Evolutionary conservation across 2,329 filamentous ascomycete genomes (phyloP), one percentile per base, ranked within the genome.

Genomic region (Nothomitra cinnamomea): DNA sequence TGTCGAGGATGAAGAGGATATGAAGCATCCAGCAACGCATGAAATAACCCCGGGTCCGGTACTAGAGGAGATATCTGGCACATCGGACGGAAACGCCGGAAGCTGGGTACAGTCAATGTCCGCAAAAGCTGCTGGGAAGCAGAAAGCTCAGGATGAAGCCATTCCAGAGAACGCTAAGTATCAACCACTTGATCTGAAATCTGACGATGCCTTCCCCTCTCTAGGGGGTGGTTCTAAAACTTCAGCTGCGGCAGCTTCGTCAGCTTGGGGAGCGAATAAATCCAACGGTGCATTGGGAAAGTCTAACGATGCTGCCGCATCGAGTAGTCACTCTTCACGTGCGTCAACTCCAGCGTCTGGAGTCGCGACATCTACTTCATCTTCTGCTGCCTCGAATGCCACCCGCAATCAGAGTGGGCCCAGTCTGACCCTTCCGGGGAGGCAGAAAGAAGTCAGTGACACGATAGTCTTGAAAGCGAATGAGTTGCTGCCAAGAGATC

Each of bases 181-280:
- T 32, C 17, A 32, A 25, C 5, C 48, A 17, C 71, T 95, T 57
- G 87, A 96, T 67, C 89, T 87, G 19, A 78, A 86, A 63, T 94
- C 87, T 17, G 85, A 94, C 64, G 89, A 96, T 68, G 73, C 86
- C 56, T 98, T 98, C 75, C 92, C 92, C n/a, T 82, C 89, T 61
- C 78, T 98, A 48, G 90, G 89, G 53, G 76, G 78, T 57, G 77
- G 69, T 5, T 72, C 80, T 53, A 89, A 88, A 68, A 72, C 80
- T 35, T 69, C 70, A 58, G 68, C 70, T 17, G 68, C 76, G 55
- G 77, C 79, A 59, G 75, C 80, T 56, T 75, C 82, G 48, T 80
- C 83, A 47, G 80, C 85, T 60, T 95, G 90, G 88, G 84, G 84
- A 58, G 78, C 77, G 36, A 85, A 83, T 69, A 80, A 75, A 65